A percentile compares a stretch with the other conserved stretches of the same genome.
phyloP scores from a whole-genome alignment of 1,284 basidiomycete species.

The Hemileia vastatrix region DNA sequence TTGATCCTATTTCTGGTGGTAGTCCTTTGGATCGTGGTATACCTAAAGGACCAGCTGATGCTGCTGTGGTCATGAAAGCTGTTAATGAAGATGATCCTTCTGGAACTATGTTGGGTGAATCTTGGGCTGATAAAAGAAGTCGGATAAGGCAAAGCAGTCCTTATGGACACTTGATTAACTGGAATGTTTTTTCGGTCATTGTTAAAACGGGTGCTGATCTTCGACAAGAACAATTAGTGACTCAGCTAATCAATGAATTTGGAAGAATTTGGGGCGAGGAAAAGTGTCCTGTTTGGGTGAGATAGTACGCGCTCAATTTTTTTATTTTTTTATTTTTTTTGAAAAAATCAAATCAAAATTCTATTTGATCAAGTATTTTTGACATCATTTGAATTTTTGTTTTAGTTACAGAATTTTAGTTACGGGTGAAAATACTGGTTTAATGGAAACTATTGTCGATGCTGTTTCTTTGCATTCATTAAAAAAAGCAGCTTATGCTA shows the following conservation, averaged over 20 bases:
- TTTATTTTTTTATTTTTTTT: background rate
- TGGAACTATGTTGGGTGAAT: conserved; percentile 88
- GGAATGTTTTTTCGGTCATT: conserved; percentile 75
- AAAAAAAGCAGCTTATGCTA: conserved; percentile 95
- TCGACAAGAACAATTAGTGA: conserved; percentile 93
- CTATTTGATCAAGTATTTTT: background rate
- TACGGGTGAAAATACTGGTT: conserved; percentile 79
- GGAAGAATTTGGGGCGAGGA: conserved; percentile 91
- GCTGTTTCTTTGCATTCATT: conserved; percentile 97
- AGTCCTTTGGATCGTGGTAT: conserved; percentile 42
- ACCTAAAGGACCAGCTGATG: conserved; percentile 40
- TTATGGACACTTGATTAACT: conserved; percentile 81
- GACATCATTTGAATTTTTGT: background rate
- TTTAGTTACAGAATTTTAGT: conserved; percentile 68
- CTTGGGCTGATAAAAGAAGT: conserved; percentile 88
- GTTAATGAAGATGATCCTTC: conserved; percentile 96
- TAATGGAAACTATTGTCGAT: conserved; percentile 83
- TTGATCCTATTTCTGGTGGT: background rate
- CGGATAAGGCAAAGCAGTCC: conserved; percentile 85
- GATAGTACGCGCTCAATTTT: conserved; percentile 49
- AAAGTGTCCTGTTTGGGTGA: conserved; percentile 75
- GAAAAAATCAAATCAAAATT: background rate
- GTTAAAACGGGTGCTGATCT: conserved; percentile 97
- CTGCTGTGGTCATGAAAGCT: conserved; percentile 68
- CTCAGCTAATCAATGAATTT: conserved; percentile 88